Evolutionary conservation across 1,139 yeast genomes (phyloP).

Genomic region (Scheffersomyces lignicola): DNA sequence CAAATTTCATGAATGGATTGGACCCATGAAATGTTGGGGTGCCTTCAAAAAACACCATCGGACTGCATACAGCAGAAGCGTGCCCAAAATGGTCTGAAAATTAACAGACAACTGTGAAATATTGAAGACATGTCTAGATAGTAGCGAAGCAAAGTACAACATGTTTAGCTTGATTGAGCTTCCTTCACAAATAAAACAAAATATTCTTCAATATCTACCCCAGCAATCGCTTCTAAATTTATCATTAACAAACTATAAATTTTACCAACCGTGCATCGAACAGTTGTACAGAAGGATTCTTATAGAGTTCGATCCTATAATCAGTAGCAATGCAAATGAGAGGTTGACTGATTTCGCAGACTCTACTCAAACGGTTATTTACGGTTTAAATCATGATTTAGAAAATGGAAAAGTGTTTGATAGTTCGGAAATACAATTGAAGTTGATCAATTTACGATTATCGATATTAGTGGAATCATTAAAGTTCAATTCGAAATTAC

Average conservation of each 20-base stretch:
- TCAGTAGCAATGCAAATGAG: slow-evolving; percentile 13
- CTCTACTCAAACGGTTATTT: slow-evolving; percentile 22
- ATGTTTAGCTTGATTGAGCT: slow-evolving; percentile 12
- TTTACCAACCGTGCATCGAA: slow-evolving; percentile 35
- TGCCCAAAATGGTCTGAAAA: too few species aligned
- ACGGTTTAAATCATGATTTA: slow-evolving; percentile 19
- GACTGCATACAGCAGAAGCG: too few species aligned
- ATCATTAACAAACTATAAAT: slow-evolving; percentile 36
- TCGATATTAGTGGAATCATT: slow-evolving; percentile 27
- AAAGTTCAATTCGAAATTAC: slow-evolving; percentile 27
- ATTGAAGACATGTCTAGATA: too few species aligned
- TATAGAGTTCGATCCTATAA: slow-evolving; percentile 25
- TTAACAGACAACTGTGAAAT: too few species aligned
- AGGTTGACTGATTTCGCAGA: slow-evolving; percentile 25
- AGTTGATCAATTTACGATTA: slow-evolving; percentile 32
- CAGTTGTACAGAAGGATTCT: slow-evolving; percentile 31
- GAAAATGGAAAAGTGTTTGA: slow-evolving; percentile 6
- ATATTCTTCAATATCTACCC: slow-evolving; percentile 27
- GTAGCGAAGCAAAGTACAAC: too few species aligned
- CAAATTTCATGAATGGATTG: too few species aligned
- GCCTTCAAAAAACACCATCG: too few species aligned
- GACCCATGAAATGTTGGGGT: too few species aligned
- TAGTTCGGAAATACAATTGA: slow-evolving; percentile 13
- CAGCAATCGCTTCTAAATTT: slow-evolving; percentile 35
- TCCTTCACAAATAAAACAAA: slow-evolving; percentile 15